Base-by-base conservation (phyloP, 768 basidiomycete species). In the Saitozyma sp. region DNA sequence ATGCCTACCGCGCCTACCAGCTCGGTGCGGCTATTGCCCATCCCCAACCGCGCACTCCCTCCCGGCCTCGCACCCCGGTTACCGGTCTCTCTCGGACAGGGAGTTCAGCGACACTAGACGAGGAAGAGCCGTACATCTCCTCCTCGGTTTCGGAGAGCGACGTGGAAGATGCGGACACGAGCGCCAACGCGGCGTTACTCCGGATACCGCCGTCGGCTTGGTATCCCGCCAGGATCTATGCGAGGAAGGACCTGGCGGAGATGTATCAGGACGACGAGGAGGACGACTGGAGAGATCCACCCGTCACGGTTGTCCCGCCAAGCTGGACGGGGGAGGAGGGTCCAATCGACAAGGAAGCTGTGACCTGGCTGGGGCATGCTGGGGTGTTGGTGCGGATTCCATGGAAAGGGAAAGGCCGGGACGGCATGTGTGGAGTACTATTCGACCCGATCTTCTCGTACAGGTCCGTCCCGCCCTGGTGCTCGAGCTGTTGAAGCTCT, bases 371-470 rank as follows among this genome's bases (percentile, higher is more conserved):
- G 20, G 78, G 78, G 20, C 78, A 79, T 71, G 78, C 78, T 0
- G 65, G 74, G 3, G 75, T 74, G 0, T 20, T 79, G 62, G 64
- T 77, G 8, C 64, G 69, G 62, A 58, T 79, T 11, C 76, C 78
- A 3, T 78, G 70, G 69, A 70, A 66, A 48, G 63, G 64, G 41
- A 64, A 59, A 11, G 63, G 50, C 10, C 56, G 63, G 37, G 56
- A 60, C 10, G 73, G 68, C 1, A 72, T 65, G 65, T 76, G 73
- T 46, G 74, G 74, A 1, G 64, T 79, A 7, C 14, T 77, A 8
- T 79, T 76, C 56, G 78, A 79, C 58, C 78, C 78, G 2, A 79
- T 79, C 56, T 79, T 79, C 59, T 77, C 76, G 3, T 67, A 77
- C 50, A 59, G 78, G 78, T 76, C 46, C 49, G 76, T 64, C n/a